These are phyloP conservation scores for Melaleuca quinquenervia DNA, from an alignment of 345 rosid genomes.

Conservation along the genomic window DNA sequence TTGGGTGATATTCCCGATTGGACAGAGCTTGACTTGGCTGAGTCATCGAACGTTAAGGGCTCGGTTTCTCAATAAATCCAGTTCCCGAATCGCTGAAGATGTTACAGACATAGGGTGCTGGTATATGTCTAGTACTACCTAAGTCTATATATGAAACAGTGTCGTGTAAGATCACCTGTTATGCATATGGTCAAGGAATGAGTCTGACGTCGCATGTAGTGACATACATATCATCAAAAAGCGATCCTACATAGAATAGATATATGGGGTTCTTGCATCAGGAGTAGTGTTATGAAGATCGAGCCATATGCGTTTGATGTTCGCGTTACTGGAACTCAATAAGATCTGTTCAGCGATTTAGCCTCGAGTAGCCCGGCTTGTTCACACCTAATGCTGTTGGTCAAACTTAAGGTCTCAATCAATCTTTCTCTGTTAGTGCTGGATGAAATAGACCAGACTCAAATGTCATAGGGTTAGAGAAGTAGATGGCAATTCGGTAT, in stretches of 20 bases:
- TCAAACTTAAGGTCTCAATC: not conserved
- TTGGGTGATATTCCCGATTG: fast-evolving
- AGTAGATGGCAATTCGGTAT: not conserved
- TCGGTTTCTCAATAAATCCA: not conserved
- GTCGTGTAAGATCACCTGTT: not conserved
- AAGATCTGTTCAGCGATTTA: not conserved
- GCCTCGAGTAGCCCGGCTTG: not conserved
- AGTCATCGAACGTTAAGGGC: not conserved
- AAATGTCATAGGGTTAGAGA: not conserved
- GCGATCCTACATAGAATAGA: not conserved
- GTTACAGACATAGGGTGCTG: not conserved
- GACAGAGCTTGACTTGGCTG: not conserved
- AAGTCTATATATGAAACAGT: not conserved
- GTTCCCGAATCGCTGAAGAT: not conserved
- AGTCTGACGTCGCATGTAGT: slow-evolving; percentile 32
- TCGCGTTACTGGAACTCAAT: not conserved
- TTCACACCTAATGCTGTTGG: not conserved
- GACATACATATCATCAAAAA: not conserved
- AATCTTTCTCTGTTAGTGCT: not conserved
- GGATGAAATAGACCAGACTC: not conserved
- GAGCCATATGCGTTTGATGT: not conserved
- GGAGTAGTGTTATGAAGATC: not conserved
- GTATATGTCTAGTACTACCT: not conserved
- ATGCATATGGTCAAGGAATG: not conserved
- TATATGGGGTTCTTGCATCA: not conserved